Conservation (phyloP, 2,329 filamentous ascomycete genomes). For the Hymenotorrendiella dingleyae region DNA sequence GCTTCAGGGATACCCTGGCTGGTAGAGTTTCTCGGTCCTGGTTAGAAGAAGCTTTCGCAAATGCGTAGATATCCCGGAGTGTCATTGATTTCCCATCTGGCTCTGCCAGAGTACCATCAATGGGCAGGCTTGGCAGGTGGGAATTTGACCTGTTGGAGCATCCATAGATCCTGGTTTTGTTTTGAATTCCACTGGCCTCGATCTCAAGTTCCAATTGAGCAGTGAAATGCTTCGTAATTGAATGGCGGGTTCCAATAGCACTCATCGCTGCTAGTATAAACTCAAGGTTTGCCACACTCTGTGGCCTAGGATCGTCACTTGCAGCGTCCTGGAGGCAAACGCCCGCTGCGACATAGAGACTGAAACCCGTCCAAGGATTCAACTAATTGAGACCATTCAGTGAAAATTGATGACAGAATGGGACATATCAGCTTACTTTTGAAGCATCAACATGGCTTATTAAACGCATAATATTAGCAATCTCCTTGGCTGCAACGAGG, state of each 20-base stretch:
- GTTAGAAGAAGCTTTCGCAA: too few species aligned
- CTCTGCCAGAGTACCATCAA: conserved; percentile 14
- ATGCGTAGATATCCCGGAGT: conserved; percentile 11
- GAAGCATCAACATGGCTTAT: conserved; percentile 64
- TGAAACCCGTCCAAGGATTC: conserved; percentile 75
- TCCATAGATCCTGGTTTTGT: background rate
- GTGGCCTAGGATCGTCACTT: conserved; percentile 11
- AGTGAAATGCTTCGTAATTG: conserved; percentile 77
- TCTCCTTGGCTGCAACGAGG: conserved; percentile 75
- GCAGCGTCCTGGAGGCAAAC: conserved; percentile 77
- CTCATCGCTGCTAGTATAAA: conserved; percentile 77
- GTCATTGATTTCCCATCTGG: conserved; percentile 16
- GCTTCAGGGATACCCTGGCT: too few species aligned
- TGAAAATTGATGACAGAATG: conserved; percentile 3
- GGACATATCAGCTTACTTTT: too few species aligned
- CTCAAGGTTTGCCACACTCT: conserved; percentile 49
- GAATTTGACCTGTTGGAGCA: background rate
- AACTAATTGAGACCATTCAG: conserved; percentile 42
- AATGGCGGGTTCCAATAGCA: conserved; percentile 64
- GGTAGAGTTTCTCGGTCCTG: too few species aligned
- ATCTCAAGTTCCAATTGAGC: conserved; percentile 81
- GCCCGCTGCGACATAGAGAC: conserved; percentile 76
- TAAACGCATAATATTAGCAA: conserved; percentile 76
- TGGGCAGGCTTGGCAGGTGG: conserved; percentile 9
- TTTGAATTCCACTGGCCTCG: conserved; percentile 34